These are phyloP conservation scores for Nemophila menziesii DNA, from an alignment of 257 asterid species.

Conservation along the genomic window DNA sequence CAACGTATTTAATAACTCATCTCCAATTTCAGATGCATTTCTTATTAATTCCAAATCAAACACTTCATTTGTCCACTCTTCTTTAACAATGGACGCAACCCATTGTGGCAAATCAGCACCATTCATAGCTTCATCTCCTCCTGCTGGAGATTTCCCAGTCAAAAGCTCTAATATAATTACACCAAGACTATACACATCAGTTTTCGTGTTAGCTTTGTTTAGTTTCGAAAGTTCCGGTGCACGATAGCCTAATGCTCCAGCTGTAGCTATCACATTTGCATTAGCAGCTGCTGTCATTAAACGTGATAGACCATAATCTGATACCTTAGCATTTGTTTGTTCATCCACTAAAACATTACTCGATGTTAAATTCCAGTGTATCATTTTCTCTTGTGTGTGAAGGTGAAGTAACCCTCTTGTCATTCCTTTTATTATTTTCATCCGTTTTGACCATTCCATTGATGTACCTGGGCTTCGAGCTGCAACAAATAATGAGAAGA, in stretches of 20 bases:
- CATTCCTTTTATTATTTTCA: constrained; percentile 75
- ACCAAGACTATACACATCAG: constrained; percentile 81
- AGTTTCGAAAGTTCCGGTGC: constrained; percentile 95
- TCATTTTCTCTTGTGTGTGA: constrained; percentile 53
- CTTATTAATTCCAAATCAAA: constrained; percentile 87
- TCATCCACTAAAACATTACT: constrained; percentile 82
- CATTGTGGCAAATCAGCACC: constrained; percentile 78
- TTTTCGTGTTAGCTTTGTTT: constrained; percentile 82
- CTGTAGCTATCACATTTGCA: constrained; percentile 78
- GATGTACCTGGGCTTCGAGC: constrained; percentile 75
- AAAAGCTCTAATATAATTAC: constrained; percentile 77
- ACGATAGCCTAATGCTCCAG: constrained; percentile 84
- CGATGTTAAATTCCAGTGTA: constrained; percentile 89
- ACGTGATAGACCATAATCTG: constrained; percentile 78
- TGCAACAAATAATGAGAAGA: constrained; percentile 16
- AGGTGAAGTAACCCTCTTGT: constrained; percentile 74
- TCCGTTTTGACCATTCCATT: constrained; percentile 63
- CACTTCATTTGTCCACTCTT: constrained; percentile 96
- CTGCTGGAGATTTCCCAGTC: constrained; percentile 84
- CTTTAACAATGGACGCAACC: constrained; percentile 93
- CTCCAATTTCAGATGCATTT: constrained; percentile 80
- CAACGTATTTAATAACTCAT: constrained; percentile 66
- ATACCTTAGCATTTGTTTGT: constrained; percentile 42
- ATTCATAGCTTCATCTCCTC: constrained; percentile 69
- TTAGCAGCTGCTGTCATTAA: constrained; percentile 87